These are phyloP conservation scores for Raphanus sativus DNA, from an alignment of 345 rosid species.

Conservation along the genomic window DNA sequence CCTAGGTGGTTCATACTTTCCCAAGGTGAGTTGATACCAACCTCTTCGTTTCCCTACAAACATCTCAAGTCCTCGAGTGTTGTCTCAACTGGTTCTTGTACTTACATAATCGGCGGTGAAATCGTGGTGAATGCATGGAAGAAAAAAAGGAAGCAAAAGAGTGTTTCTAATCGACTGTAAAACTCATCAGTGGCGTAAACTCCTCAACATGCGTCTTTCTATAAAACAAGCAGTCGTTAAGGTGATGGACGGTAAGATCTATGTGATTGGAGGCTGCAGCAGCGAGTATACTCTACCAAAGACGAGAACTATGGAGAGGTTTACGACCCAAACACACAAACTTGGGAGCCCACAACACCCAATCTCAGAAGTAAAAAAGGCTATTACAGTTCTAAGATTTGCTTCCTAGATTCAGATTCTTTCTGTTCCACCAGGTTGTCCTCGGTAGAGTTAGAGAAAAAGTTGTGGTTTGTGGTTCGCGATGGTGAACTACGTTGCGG, in stretches of 20 bases:
- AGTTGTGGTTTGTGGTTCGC: not conserved
- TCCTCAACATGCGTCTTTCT: not conserved
- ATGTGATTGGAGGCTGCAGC: no score
- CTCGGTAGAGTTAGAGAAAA: not conserved
- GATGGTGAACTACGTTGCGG: not conserved
- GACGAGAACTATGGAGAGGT: not conserved
- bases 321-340: not conserved
- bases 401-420: not conserved
- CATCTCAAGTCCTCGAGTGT: not conserved
- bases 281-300: not conserved
- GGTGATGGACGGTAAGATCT: not conserved
- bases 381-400: not conserved
- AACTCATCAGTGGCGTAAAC: not conserved
- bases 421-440: not conserved
- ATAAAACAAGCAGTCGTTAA: not conserved
- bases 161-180: not conserved
- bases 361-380: not conserved
- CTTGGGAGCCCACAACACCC: not conserved
- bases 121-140: not conserved
- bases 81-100: not conserved
- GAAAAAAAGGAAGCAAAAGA: not conserved
- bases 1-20: not conserved
- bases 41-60: not conserved
- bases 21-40: not conserved
- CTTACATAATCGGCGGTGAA: not conserved